A percentile compares a stretch with the other conserved stretches of the same genome.
Conservation (phyloP, 2,329 filamentous ascomycete genomes). For the Aspergillus fijiensis region DNA sequence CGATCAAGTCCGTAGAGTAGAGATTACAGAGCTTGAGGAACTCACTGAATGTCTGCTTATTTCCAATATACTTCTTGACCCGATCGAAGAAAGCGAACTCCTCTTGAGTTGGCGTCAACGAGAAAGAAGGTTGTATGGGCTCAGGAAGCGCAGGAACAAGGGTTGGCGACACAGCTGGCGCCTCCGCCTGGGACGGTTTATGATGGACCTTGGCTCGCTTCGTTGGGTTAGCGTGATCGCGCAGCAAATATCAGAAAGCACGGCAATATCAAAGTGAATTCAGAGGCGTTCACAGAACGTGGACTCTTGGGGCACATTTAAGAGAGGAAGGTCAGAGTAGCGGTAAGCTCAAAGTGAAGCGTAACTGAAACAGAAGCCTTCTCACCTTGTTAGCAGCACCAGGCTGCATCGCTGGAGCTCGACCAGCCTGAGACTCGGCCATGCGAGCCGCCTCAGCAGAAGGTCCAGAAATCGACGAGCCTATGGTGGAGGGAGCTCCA, state of each 20-base stretch:
- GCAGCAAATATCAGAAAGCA: not conserved
- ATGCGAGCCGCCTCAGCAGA: conserved; percentile 33
- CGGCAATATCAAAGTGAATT: not conserved
- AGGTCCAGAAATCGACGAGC: conserved; percentile 36
- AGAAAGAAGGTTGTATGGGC: conserved; percentile 74
- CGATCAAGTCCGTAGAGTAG: conserved; percentile 89
- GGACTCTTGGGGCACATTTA: no score
- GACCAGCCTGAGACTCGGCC: conserved; percentile 35
- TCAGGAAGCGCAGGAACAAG: conserved; percentile 85
- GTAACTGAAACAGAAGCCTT: not conserved
- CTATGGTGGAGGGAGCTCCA: conserved; percentile 35
- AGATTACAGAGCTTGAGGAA: conserved; percentile 97
- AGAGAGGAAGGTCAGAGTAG: not conserved
- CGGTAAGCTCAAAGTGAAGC: not conserved
- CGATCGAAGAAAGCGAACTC: conserved; percentile 94
- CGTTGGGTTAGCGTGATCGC: conserved; percentile 29
- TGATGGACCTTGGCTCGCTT: conserved; percentile 76
- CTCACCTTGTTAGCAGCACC: conserved; percentile 54
- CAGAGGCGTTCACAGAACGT: not conserved
- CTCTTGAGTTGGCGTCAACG: conserved; percentile 73
- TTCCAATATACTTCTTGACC: conserved; percentile 92
- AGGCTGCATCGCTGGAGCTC: conserved; percentile 39
- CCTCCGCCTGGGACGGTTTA: conserved; percentile 58
- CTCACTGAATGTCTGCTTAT: conserved; percentile 89
- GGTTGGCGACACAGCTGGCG: conserved; percentile 72